phyloP scores from a whole-genome alignment of 1,139 yeast genomes.

The Blastobotrys petasosporus region DNA sequence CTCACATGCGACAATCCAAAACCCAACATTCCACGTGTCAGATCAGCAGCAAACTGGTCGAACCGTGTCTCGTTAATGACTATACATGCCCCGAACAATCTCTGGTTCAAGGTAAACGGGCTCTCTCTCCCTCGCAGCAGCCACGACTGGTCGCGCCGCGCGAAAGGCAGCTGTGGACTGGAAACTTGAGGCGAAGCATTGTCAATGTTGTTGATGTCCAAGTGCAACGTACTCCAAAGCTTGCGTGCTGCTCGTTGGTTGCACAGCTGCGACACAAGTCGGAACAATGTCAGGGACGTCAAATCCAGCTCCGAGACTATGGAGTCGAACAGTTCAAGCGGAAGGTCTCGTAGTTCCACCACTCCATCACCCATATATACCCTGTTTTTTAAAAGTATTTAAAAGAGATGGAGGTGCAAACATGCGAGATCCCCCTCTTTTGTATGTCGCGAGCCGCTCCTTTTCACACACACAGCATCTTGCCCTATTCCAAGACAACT shows the following conservation, averaged over 20 bases:
- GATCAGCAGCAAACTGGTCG: neutral
- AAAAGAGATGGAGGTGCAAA: no score
- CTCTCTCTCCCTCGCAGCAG: slow-evolving; percentile 3
- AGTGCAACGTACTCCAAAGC: neutral
- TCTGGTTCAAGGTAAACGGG: slow-evolving; percentile 5
- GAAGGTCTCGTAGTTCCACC: neutral
- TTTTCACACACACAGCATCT: neutral
- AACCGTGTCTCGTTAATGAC: neutral
- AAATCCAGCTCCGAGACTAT: neutral
- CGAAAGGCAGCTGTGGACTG: neutral
- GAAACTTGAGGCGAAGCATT: neutral
- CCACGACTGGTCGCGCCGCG: slow-evolving; percentile 4
- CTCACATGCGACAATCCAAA: neutral
- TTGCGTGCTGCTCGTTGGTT: neutral
- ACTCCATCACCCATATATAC: no score
- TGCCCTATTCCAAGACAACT: no score
- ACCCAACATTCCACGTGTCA: neutral
- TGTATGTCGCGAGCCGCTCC: neutral
- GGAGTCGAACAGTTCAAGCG: neutral
- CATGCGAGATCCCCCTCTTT: neutral
- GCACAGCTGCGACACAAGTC: neutral
- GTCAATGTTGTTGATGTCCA: neutral
- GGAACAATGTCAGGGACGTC: neutral
- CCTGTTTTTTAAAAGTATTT: no score
- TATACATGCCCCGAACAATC: neutral